Evolutionary conservation across 768 basidiomycete genomes (phyloP).

Genomic region (Phanerochaete sordida): DNA sequence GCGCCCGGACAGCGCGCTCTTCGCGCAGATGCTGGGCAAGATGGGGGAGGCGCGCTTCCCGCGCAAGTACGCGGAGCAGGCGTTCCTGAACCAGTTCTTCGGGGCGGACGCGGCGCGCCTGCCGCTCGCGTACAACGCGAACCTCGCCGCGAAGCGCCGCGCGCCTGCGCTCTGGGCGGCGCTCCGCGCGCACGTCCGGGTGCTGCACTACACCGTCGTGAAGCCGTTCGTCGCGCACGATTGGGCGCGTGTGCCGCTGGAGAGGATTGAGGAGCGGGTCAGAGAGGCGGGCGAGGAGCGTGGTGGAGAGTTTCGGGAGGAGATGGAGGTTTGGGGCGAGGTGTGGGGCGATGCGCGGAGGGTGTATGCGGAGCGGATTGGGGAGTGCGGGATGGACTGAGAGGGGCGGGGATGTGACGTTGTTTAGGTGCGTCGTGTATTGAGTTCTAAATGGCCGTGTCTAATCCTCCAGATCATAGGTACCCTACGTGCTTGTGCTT

Average conservation of each 20-base stretch:
- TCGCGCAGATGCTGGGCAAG: constrained; percentile 26
- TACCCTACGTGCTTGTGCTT: no score
- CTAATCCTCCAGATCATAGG: no score
- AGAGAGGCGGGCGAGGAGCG: not conserved
- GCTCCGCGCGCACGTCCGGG: constrained; percentile 28
- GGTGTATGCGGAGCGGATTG: not conserved
- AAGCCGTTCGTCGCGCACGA: constrained; percentile 20
- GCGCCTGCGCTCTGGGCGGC: constrained; percentile 32
- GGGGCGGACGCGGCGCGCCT: constrained; percentile 31
- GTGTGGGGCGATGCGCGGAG: not conserved
- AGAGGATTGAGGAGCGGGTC: not conserved
- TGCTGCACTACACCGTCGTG: constrained; percentile 38
- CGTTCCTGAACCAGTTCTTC: constrained; percentile 39
- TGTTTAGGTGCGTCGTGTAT: no score
- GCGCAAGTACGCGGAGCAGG: constrained; percentile 35
- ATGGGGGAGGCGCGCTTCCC: constrained; percentile 30
- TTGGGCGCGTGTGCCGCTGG: not conserved
- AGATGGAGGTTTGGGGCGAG: constrained; percentile 5
- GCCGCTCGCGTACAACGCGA: constrained; percentile 40
- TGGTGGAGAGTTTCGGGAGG: not conserved
- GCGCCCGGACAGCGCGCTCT: constrained; percentile 27
- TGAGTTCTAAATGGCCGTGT: no score
- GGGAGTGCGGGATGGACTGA: no score
- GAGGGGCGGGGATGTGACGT: no score
- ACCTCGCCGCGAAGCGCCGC: constrained; percentile 35